These are phyloP conservation scores for Trichoderma oligosporum DNA, from an alignment of 2,329 filamentous ascomycete species.

Conservation along the genomic window DNA sequence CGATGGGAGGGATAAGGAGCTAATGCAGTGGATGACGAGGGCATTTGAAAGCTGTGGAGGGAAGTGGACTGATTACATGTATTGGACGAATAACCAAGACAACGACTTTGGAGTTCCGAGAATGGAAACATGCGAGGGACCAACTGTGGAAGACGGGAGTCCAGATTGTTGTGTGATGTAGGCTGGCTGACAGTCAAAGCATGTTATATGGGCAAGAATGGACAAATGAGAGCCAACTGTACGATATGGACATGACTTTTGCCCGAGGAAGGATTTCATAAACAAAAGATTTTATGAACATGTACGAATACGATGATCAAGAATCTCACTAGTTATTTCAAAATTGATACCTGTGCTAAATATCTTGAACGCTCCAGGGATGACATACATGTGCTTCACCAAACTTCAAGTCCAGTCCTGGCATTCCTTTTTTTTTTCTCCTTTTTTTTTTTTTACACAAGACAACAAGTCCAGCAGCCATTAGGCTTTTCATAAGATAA, in stretches of 20 bases:
- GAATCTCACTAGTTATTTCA: no score
- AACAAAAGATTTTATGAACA: no score
- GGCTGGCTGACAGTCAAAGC: no score
- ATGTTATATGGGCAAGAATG: no score
- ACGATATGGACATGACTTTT: background rate
- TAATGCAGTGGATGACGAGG: background rate
- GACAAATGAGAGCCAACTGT: background rate
- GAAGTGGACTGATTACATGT: background rate
- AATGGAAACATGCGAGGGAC: background rate
- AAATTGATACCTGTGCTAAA: background rate
- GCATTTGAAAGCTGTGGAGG: background rate
- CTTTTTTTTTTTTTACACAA: background rate
- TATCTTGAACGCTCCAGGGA: background rate
- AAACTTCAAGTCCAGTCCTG: background rate
- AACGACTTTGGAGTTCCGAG: background rate
- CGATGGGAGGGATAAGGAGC: background rate
- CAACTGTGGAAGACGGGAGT: background rate
- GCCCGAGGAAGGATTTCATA: no score
- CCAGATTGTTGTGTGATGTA: background rate
- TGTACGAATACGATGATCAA: no score
- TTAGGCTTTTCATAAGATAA: background rate
- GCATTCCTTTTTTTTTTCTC: background rate
- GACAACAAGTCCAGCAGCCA: conserved; percentile 10
- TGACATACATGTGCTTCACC: no score
- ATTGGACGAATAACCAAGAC: background rate